These are phyloP conservation scores for Zymoseptoria passerinii DNA, from an alignment of 2,329 filamentous ascomycete genomes.

Conservation along the genomic window DNA sequence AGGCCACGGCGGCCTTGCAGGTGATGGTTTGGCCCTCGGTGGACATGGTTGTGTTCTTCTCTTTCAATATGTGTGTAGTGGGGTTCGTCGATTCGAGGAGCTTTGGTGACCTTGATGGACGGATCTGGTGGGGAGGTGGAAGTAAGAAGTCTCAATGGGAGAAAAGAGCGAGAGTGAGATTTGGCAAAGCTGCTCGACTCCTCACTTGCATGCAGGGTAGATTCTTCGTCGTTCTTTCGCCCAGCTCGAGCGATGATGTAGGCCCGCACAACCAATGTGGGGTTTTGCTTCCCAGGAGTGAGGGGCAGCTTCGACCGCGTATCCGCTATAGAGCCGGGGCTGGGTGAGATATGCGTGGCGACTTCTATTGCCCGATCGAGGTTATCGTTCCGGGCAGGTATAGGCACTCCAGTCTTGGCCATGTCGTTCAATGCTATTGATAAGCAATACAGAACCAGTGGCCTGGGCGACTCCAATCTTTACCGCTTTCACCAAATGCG, in stretches of 20 bases:
- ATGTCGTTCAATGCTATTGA: background rate
- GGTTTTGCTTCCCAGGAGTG: background rate
- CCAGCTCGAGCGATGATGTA: background rate
- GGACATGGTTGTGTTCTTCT: conserved; percentile 13
- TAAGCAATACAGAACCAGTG: background rate
- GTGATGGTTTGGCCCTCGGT: conserved; percentile 75
- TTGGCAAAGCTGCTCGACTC: background rate
- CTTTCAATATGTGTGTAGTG: background rate
- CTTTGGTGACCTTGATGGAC: conserved; percentile 10
- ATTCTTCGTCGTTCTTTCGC: background rate
- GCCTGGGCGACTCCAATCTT: background rate
- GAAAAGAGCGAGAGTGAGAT: background rate
- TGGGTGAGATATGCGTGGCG: background rate
- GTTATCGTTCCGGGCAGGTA: background rate
- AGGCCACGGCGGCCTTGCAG: conserved; percentile 85
- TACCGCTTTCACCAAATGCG: background rate
- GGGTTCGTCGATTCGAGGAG: background rate
- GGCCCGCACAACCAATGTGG: background rate
- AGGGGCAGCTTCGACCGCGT: conserved; percentile 2
- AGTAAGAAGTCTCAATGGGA: background rate
- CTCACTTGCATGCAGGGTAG: background rate
- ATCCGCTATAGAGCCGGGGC: conserved; percentile 3
- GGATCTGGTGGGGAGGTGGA: background rate
- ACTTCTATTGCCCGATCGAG: conserved; percentile 1
- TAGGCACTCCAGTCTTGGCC: background rate